These are phyloP conservation scores for Eremochloa ophiuroides DNA, from an alignment of 176 grass and related monocot species.

Conservation along the genomic window DNA sequence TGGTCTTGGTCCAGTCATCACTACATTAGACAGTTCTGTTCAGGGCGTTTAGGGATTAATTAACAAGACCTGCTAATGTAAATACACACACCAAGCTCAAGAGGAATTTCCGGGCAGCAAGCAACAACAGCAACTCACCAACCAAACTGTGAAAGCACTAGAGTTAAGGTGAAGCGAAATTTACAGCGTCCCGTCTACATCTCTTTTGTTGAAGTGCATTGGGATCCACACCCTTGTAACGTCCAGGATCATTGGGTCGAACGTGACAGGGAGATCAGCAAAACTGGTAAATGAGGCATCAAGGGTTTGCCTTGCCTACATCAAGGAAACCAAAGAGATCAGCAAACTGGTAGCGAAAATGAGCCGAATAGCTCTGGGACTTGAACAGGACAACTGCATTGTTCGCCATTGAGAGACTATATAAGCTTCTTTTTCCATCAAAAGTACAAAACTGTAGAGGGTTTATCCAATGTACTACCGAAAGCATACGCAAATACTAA, in stretches of 20 bases:
- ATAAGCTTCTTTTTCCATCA: not conserved
- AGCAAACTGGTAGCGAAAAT: not conserved
- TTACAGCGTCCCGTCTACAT: not conserved
- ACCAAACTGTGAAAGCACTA: not conserved
- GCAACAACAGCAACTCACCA: not conserved
- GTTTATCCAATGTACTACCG: not conserved
- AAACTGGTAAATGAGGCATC: not conserved
- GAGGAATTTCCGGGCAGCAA: not conserved
- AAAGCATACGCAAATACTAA: not conserved
- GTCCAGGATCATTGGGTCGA: not conserved
- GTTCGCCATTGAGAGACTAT: not conserved
- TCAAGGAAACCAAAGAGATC: slow-evolving; percentile 11
- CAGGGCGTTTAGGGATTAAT: not conserved
- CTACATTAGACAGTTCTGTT: not conserved
- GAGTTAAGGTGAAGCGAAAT: not conserved
- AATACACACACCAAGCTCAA: no score
- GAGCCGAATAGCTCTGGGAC: not conserved
- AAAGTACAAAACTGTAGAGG: not conserved
- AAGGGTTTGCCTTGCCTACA: slow-evolving; percentile 44
- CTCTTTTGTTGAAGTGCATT: not conserved
- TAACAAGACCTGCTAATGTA: not conserved
- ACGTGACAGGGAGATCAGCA: no score
- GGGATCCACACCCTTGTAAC: not conserved
- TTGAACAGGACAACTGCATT: not conserved
- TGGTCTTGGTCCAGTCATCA: not conserved